Evolutionary conservation across 495 filamentous ascomycete species (phyloP).

Genomic region (Aspergillus leporis): DNA sequence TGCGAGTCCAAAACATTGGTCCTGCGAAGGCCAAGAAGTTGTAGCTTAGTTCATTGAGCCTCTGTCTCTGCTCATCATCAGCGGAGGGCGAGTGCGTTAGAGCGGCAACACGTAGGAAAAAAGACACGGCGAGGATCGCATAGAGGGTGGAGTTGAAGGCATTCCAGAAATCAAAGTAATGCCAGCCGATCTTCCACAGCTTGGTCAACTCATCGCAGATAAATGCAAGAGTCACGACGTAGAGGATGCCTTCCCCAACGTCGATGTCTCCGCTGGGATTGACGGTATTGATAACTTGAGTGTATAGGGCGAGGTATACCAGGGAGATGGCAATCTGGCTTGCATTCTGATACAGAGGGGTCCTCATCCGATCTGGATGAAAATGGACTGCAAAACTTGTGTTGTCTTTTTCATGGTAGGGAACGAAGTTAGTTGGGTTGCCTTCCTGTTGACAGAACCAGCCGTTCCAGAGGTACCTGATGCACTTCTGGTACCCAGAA

Average conservation of each 20-base stretch:
- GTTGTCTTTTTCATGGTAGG: slow-evolving; percentile 76
- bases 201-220: slow-evolving; percentile 83
- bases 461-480: slow-evolving; percentile 87
- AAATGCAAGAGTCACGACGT: slow-evolving; percentile 91
- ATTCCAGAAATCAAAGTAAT: slow-evolving; percentile 94
- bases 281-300: slow-evolving; percentile 87
- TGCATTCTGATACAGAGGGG: slow-evolving; percentile 87
- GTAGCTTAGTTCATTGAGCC: slow-evolving; percentile 80
- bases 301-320: slow-evolving; percentile 81
- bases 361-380: slow-evolving; percentile 90
- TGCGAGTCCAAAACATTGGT: slow-evolving; percentile 95
- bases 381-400: slow-evolving; percentile 76
- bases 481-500: slow-evolving; percentile 94
- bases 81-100: slow-evolving; percentile 57
- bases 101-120: slow-evolving; percentile 76
- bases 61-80: slow-evolving; percentile 53
- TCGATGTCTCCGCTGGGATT: slow-evolving; percentile 80
- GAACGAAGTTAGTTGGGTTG: slow-evolving; percentile 81
- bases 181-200: slow-evolving; percentile 87
- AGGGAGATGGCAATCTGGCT: slow-evolving; percentile 84
- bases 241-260: slow-evolving; percentile 79
- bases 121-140: slow-evolving; percentile 69
- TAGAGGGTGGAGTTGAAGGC: slow-evolving; percentile 88
- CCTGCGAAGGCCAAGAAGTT: slow-evolving; percentile 90
- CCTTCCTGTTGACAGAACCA: slow-evolving; percentile 95